Base-by-base conservation (phyloP, 2,329 filamentous ascomycete genomes). In the Hysterium pulicare region DNA sequence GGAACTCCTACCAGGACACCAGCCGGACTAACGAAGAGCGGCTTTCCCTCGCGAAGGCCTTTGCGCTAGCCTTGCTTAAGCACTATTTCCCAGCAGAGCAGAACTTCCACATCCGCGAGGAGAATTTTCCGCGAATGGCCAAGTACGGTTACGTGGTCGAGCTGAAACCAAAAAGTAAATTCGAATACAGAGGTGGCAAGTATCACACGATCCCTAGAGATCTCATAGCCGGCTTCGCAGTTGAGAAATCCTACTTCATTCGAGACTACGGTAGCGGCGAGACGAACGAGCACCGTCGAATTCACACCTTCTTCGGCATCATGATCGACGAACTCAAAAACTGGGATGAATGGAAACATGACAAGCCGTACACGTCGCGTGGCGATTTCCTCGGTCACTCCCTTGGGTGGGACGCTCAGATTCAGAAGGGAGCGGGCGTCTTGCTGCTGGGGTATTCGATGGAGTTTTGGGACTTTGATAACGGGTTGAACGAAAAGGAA, bases 391-490 rank as follows among this genome's bases (percentile, higher is more conserved):
- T 64, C 9, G 38, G 37, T 3, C 51, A 54, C 26, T 22, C 45
- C 3, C 44, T 62, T 11, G 52, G 53, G 22, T 23, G 39, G 4
- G 20, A 41, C 1, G 53, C 49, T 3, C 41, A 47, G 1, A 46
- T 64, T 3, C 22, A 38, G 4, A 31, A 40, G 1, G 54, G 57
- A 10, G 43, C 51, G 23, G 57, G 48, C 9, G 50, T 62, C 16
- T 26, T 62, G 8, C 42, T 64, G 15, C 48, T 58, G 7, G 59
- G 61, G 3, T 42, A 48, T 3, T 45, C 43, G 4, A 40, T 64
- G 19, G 57, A 61, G 38, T 45, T 57, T 32, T 61, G 61, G 46
- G 30, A 34, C 5, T 63, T 49, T 37, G 44, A 54, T 20, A 41
- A 42, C 16, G 37, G 44, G n/a, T n/a, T n/a, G n/a, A n/a, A n/a